Conservation (phyloP, 1,139 yeast genomes). For the Blastobotrys niveus region DNA sequence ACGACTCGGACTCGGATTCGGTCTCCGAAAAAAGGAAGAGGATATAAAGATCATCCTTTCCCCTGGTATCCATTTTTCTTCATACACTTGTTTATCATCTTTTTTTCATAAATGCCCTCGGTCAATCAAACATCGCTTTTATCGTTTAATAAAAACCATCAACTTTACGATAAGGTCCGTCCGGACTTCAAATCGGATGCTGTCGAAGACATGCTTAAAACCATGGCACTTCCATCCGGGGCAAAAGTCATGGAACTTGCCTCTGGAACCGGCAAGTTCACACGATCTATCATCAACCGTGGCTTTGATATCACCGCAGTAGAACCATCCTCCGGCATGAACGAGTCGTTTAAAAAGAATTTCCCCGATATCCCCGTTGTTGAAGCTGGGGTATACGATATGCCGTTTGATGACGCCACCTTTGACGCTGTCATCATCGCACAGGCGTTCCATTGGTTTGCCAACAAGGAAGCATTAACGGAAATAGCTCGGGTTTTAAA, state of each 20-base stretch:
- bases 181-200: constrained; percentile 49
- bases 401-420: constrained; percentile 45
- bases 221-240: constrained; percentile 35
- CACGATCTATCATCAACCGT: constrained; percentile 40
- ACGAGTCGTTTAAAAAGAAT: constrained; percentile 42
- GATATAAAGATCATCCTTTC: too few relatives aligned
- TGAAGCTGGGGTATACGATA: constrained; percentile 44
- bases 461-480: constrained; percentile 44
- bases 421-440: constrained; percentile 55
- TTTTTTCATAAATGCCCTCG: too few relatives aligned
- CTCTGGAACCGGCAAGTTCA: constrained; percentile 64
- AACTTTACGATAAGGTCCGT: constrained; percentile 50
- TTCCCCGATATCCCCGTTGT: constrained; percentile 43
- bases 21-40: too few relatives aligned
- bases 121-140: constrained; percentile 21
- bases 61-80: too few relatives aligned
- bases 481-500: constrained; percentile 52
- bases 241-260: constrained; percentile 49
- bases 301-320: constrained; percentile 47
- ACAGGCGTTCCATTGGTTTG: constrained; percentile 68
- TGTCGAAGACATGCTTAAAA: constrained; percentile 43
- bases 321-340: constrained; percentile 61
- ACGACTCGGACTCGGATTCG: too few relatives aligned
- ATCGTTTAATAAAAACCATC: constrained; percentile 52
- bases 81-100: too few relatives aligned